phyloP scores from a whole-genome alignment of 129 eudicot species.

The Calendula officinalis region DNA sequence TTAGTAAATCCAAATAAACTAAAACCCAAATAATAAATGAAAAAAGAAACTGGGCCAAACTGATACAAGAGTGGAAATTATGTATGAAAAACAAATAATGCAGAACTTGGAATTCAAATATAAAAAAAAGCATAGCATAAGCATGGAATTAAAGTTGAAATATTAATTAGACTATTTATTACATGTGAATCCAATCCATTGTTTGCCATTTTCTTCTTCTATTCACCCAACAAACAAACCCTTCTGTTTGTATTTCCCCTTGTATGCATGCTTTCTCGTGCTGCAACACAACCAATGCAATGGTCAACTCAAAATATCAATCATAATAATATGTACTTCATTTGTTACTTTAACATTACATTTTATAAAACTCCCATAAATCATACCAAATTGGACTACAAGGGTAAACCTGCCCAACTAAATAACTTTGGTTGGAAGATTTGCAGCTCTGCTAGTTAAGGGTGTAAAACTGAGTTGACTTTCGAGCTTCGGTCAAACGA shows the following conservation, averaged over 20 bases:
- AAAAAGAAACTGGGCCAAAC: not conserved
- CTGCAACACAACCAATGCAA: conserved; percentile 1
- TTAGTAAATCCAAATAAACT: too few species aligned
- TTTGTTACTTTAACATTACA: not conserved
- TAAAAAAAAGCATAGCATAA: conserved; percentile 11
- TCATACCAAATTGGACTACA: too few species aligned
- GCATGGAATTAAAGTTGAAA: conserved; percentile 22
- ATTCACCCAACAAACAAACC: conserved; percentile 22
- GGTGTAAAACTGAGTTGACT: too few species aligned
- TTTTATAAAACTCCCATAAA: not conserved
- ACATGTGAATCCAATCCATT: conserved; percentile 18
- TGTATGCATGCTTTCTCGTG: conserved; percentile 14
- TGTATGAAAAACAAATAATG: not conserved
- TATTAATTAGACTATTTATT: conserved; percentile 2
- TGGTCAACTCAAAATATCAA: not conserved
- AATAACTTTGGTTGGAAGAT: too few species aligned
- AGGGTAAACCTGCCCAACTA: too few species aligned
- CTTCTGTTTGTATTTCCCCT: not conserved
- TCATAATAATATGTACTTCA: not conserved
- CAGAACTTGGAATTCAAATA: conserved; percentile 7
- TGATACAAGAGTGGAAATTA: too few species aligned
- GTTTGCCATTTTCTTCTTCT: conserved; percentile 7
- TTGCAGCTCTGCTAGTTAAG: conserved; percentile 29
- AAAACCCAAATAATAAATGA: not conserved
- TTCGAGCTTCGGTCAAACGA: too few species aligned